phyloP scores from a whole-genome alignment of 768 basidiomycete genomes.

The Candolleomyces eurysporus region DNA sequence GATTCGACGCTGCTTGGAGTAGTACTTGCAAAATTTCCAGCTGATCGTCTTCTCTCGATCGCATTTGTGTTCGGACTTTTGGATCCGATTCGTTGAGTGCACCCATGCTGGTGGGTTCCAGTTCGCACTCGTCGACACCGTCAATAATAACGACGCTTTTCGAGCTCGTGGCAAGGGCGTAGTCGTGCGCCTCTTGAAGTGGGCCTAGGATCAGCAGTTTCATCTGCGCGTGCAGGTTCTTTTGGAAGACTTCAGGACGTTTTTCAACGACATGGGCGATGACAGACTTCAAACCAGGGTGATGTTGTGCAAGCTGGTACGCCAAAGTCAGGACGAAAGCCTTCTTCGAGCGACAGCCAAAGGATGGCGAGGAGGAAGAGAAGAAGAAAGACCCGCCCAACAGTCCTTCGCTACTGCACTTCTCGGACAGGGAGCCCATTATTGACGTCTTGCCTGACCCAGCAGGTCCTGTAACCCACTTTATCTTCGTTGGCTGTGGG shows the following conservation, averaged over 20 bases:
- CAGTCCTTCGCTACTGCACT: background rate
- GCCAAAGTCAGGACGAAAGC: background rate
- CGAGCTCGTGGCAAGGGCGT: too few relatives aligned
- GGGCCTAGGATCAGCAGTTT: background rate
- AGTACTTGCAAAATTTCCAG: slow-evolving; percentile 6
- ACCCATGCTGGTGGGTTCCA: background rate
- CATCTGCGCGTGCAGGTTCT: background rate
- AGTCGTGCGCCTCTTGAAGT: too few relatives aligned
- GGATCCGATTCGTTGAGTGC: background rate
- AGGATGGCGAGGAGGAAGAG: background rate
- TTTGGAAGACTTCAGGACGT: background rate
- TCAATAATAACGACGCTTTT: slow-evolving; percentile 6
- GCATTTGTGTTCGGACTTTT: too few relatives aligned
- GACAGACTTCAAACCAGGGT: background rate
- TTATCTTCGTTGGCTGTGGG: background rate
- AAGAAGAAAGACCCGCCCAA: background rate
- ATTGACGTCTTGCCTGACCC: background rate
- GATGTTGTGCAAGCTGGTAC: background rate
- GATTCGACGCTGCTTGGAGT: background rate
- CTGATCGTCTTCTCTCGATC: background rate
- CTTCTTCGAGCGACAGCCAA: background rate
- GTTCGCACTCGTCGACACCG: slow-evolving; percentile 12
- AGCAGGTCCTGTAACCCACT: background rate
- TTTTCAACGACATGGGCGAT: background rate
- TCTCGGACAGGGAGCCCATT: background rate